Evolutionary conservation across 1,139 yeast genomes (phyloP).

Genomic region (Saccharomyces hybrid): DNA sequence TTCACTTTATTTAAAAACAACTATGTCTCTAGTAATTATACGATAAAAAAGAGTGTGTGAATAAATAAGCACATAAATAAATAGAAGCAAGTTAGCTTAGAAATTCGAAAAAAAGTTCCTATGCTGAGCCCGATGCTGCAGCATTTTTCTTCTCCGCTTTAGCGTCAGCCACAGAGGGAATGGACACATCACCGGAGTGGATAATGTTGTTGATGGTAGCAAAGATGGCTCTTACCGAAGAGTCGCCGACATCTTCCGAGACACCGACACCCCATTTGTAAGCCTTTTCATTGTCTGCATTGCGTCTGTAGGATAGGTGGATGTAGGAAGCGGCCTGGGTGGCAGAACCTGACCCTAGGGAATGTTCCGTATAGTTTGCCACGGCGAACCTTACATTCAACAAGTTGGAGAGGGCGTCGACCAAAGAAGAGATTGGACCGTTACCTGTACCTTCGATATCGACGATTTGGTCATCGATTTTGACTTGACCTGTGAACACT

Average conservation of each 20-base stretch:
- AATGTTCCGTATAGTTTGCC: constrained; percentile 82
- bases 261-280: constrained; percentile 91
- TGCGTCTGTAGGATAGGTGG: constrained; percentile 45
- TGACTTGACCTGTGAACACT: constrained; percentile 43
- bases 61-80: neutral
- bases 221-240: constrained; percentile 73
- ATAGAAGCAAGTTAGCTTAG: neutral
- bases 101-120: neutral
- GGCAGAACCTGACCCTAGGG: constrained; percentile 78
- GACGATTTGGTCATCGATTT: constrained; percentile 40
- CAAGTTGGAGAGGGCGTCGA: constrained; percentile 60
- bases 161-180: constrained; percentile 15
- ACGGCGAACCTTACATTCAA: constrained; percentile 62
- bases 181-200: constrained; percentile 27
- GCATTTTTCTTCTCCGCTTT: constrained; percentile 4
- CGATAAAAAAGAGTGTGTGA: neutral
- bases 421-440: constrained; percentile 91
- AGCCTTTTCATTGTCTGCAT: constrained; percentile 38
- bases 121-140: constrained; percentile 5
- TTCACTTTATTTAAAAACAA: neutral
- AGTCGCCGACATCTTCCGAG: constrained; percentile 86
- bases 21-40: neutral
- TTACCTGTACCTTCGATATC: constrained; percentile 70
- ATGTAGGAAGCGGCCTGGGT: constrained; percentile 89
- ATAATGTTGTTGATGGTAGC: constrained; percentile 55